These are phyloP conservation scores for Candida sithepensis DNA, from an alignment of 805 yeast species.

Conservation along the genomic window DNA sequence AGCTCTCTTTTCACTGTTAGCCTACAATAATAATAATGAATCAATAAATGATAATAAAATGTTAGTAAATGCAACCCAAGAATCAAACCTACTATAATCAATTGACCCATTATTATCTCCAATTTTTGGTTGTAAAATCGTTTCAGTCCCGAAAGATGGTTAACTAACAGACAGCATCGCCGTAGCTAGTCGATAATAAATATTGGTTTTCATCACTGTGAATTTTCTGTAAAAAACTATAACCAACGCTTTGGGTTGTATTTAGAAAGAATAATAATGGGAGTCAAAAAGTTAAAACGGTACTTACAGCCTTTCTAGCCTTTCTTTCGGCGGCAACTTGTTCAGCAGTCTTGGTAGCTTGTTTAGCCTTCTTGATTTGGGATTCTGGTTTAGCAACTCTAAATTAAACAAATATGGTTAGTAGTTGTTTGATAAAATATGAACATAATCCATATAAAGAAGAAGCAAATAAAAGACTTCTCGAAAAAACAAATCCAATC, in stretches of 20 bases:
- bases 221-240: background rate
- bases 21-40: conserved; percentile 24
- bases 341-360: conserved; percentile 72
- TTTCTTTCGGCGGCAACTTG: conserved; percentile 77
- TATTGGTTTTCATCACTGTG: conserved; percentile 46
- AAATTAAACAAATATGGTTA: conserved; percentile 16
- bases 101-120: background rate
- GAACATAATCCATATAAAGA: conserved; percentile 7
- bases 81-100: no score
- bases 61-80: no score
- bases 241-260: background rate
- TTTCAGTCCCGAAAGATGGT: conserved; percentile 89
- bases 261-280: background rate
- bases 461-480: conserved; percentile 3
- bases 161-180: conserved; percentile 70
- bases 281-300: background rate
- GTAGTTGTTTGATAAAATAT: conserved; percentile 9
- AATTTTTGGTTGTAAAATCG: conserved; percentile 3
- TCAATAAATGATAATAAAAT: background rate
- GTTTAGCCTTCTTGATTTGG: conserved; percentile 77
- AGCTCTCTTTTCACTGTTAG: conserved; percentile 44
- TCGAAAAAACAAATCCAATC: conserved; percentile 1
- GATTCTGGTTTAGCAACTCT: conserved; percentile 72
- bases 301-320: conserved; percentile 80
- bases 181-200: conserved; percentile 57